phyloP scores from a whole-genome alignment of 169 alveolate genomes.

The Eimeria maxima region DNA sequence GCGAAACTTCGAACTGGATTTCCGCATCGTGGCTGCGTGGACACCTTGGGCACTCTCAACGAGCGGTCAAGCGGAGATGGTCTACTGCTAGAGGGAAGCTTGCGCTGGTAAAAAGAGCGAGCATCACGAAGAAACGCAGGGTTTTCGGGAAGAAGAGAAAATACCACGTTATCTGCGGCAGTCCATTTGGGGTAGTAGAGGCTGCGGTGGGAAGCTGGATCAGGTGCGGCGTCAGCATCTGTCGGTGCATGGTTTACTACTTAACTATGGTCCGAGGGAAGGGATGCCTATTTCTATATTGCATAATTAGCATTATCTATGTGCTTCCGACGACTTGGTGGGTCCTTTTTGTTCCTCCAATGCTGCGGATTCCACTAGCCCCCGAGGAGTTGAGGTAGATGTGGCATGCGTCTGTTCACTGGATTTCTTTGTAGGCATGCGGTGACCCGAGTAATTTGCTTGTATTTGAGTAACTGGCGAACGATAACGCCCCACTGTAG shows the following conservation, averaged over 20 bases:
- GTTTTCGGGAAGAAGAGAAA: not conserved
- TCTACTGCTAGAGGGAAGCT: constrained; percentile 1
- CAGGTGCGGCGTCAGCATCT: constrained; percentile 77
- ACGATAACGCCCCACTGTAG: not conserved
- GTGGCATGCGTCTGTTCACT: constrained; percentile 13
- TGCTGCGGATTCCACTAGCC: not conserved
- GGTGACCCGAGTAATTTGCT: not conserved
- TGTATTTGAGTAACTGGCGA: not conserved
- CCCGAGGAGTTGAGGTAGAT: constrained; percentile 11
- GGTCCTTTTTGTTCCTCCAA: not conserved
- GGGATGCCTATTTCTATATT: constrained; percentile 45
- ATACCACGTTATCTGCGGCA: not conserved
- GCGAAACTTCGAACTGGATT: not conserved
- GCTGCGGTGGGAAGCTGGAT: constrained; percentile 75
- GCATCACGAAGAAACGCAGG: not conserved
- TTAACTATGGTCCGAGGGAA: not conserved
- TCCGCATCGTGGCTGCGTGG: constrained; percentile 17
- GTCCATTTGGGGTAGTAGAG: not conserved
- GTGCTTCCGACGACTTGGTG: constrained; percentile 19
- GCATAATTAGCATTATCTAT: constrained; percentile 13
- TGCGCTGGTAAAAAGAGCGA: not conserved
- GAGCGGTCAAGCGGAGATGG: constrained; percentile 10
- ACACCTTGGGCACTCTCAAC: constrained; percentile 12
- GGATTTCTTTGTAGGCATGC: constrained; percentile 6
- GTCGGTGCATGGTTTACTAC: constrained; percentile 54